Conservation (phyloP, 805 yeast genomes). For the Naumovozyma castellii region DNA sequence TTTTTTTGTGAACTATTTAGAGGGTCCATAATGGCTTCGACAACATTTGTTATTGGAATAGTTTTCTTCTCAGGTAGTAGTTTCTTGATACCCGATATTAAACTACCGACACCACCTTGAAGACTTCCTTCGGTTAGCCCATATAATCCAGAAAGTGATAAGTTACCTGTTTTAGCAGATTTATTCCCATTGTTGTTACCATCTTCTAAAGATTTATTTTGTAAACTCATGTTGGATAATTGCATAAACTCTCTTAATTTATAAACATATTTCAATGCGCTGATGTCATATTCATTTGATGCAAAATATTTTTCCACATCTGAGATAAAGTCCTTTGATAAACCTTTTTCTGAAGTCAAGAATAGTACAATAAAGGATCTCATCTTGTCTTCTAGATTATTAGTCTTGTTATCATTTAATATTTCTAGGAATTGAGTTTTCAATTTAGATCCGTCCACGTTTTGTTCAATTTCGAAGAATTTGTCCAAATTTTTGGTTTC, state of each 20-base stretch:
- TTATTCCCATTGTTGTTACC: conserved; percentile 27
- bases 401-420: conserved; percentile 40
- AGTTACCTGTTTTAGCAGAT: conserved; percentile 18
- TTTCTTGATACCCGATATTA: conserved; percentile 80
- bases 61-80: conserved; percentile 80
- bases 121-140: conserved; percentile 75
- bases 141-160: conserved; percentile 63
- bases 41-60: conserved; percentile 81
- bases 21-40: conserved; percentile 89
- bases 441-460: conserved; percentile 42
- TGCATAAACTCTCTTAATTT: conserved; percentile 72
- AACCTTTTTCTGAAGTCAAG: conserved; percentile 38
- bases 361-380: conserved; percentile 80
- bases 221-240: conserved; percentile 35
- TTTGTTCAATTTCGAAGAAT: conserved; percentile 89
- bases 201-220: conserved; percentile 26
- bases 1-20: conserved; percentile 49
- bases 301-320: conserved; percentile 58
- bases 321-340: conserved; percentile 38
- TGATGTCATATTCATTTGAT: conserved; percentile 48
- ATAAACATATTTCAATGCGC: conserved; percentile 63
- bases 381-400: conserved; percentile 72
- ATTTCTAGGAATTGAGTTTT: conserved; percentile 52
- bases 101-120: conserved; percentile 81
- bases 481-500: conserved; percentile 84